phyloP scores from a whole-genome alignment of 495 filamentous ascomycete species.

The Usnea hakonensis region DNA sequence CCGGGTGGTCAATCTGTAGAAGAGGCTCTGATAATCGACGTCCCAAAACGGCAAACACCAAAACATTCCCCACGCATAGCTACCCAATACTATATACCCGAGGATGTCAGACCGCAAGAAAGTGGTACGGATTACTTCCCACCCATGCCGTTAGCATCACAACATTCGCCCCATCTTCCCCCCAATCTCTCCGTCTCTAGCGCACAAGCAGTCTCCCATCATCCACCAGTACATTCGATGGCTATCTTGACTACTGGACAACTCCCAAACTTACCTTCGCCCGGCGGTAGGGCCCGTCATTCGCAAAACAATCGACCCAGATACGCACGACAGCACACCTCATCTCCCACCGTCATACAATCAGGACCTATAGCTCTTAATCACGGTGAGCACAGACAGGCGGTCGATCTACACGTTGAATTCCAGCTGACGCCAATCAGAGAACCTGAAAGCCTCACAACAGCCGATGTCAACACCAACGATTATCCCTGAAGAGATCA shows the following conservation, averaged over 20 bases:
- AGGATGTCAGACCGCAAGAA: conserved; percentile 61
- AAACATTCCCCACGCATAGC: conserved; percentile 63
- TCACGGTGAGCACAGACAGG: conserved; percentile 17
- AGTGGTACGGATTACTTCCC: conserved; percentile 82
- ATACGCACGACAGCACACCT: conserved; percentile 63
- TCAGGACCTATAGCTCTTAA: conserved; percentile 31
- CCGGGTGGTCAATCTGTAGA: conserved; percentile 83
- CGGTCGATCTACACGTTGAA: not conserved
- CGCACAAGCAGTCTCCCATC: conserved; percentile 24
- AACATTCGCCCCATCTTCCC: conserved; percentile 36
- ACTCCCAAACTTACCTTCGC: conserved; percentile 75
- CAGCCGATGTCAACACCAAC: conserved; percentile 53
- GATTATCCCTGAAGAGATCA: conserved; percentile 36
- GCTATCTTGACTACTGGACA: conserved; percentile 73
- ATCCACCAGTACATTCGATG: conserved; percentile 47
- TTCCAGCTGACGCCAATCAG: conserved; percentile 9
- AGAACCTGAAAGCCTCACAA: conserved; percentile 20
- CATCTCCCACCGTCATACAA: conserved; percentile 65
- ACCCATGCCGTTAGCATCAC: conserved; percentile 56
- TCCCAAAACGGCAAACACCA: conserved; percentile 74
- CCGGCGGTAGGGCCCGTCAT: conserved; percentile 50
- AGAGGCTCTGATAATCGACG: conserved; percentile 86
- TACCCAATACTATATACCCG: conserved; percentile 50
- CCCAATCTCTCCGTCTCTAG: conserved; percentile 24
- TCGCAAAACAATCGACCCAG: conserved; percentile 45